Conservation (phyloP, 73 alveolate genomes). For the Tetrahymena borealis region DNA sequence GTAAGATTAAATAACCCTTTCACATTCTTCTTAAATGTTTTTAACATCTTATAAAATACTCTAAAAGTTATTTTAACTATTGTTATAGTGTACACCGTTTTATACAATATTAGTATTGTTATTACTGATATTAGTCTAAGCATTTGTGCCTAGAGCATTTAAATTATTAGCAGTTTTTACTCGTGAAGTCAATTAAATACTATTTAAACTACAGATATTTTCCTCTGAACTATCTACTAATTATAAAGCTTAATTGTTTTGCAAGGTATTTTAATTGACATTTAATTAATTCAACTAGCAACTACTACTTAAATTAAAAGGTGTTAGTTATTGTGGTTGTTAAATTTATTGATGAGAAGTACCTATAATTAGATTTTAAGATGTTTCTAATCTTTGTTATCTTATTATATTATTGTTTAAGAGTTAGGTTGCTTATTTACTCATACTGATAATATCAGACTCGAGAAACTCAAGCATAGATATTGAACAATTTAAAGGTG, state of each 20-base stretch:
- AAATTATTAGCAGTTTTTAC: not conserved
- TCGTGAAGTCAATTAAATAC: not conserved
- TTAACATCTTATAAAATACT: not conserved
- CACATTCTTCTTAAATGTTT: not conserved
- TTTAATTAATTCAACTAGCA: too few relatives aligned
- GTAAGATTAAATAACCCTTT: not conserved
- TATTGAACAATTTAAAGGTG: constrained; percentile 16
- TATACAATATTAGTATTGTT: not conserved
- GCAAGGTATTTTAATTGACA: not conserved
- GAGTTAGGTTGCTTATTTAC: not conserved
- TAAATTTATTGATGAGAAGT: not conserved
- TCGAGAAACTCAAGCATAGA: not conserved
- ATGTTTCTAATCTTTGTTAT: not conserved
- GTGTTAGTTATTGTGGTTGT: not conserved
- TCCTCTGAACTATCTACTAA: not conserved
- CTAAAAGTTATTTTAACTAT: not conserved
- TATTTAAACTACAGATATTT: not conserved
- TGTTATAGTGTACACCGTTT: not conserved
- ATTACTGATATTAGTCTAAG: not conserved
- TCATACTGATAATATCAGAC: not conserved
- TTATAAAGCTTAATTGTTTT: not conserved
- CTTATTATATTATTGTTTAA: not conserved
- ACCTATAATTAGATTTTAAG: not conserved
- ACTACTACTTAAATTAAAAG: too few relatives aligned
- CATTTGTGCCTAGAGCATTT: not conserved